Percentiles rank a stretch among this genome's conserved stretches.
Evolutionary conservation across 352 stramenopile genomes (phyloP).

Genomic region (Pythium utonaiense): DNA sequence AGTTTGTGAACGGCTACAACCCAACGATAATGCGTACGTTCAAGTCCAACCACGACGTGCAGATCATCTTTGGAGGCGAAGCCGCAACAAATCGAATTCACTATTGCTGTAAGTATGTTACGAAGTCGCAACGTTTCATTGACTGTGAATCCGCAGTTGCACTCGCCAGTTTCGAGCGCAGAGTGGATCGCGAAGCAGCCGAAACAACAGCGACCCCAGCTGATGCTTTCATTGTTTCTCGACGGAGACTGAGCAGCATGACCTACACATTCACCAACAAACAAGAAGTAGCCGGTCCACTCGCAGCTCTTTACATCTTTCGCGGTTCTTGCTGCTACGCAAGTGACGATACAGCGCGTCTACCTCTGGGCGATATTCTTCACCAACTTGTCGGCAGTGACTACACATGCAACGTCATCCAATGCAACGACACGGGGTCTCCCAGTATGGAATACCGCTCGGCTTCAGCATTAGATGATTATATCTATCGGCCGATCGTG

Average conservation of each 20-base stretch:
- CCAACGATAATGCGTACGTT: background rate
- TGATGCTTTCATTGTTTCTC: too few species aligned
- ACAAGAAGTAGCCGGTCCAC: conserved; percentile 16
- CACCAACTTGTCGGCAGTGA: background rate
- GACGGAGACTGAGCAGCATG: conserved; percentile 11
- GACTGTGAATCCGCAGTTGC: conserved; percentile 12
- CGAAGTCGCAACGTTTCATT: conserved; percentile 14
- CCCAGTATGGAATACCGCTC: too few species aligned
- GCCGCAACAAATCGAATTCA: conserved; percentile 13
- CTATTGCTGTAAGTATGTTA: conserved; percentile 26
- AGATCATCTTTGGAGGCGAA: conserved; percentile 9
- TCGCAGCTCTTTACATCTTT: conserved; percentile 8
- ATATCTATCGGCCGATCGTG: background rate
- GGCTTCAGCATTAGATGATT: conserved; percentile 1
- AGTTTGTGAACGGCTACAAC: conserved; percentile 19
- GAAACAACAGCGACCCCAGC: too few species aligned
- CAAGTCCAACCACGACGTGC: conserved; percentile 15
- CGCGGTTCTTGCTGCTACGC: conserved; percentile 15
- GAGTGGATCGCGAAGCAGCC: background rate
- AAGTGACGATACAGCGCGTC: background rate
- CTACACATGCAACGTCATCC: background rate
- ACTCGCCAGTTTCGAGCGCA: conserved; percentile 15
- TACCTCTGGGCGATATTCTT: background rate
- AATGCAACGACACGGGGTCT: background rate
- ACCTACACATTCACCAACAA: conserved; percentile 18